A percentile compares a stretch with the other conserved stretches of the same genome.
Evolutionary conservation across 495 filamentous ascomycete species (phyloP).

Genomic region (Penicillium macrosclerotiorum): DNA sequence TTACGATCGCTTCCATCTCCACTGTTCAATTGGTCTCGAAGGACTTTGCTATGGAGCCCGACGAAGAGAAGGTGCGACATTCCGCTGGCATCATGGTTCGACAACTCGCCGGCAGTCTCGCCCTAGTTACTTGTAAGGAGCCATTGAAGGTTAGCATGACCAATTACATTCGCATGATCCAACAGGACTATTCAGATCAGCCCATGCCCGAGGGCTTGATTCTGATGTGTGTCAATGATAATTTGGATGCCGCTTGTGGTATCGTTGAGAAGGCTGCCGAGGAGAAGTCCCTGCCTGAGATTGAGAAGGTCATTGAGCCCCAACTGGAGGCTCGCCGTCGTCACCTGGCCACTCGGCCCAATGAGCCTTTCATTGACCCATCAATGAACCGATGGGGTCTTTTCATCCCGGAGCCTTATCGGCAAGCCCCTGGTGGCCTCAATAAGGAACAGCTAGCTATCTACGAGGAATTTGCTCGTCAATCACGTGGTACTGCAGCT

Average conservation of each 20-base stretch:
- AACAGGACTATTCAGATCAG: slow-evolving; percentile 63
- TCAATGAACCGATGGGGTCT: slow-evolving; percentile 79
- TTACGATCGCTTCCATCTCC: slow-evolving; percentile 95
- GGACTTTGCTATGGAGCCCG: slow-evolving; percentile 89
- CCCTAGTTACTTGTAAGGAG: slow-evolving; percentile 97
- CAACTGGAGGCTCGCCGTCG: slow-evolving; percentile 72
- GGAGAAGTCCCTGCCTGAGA: slow-evolving; percentile 86
- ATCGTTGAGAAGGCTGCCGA: slow-evolving; percentile 94
- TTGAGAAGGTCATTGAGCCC: slow-evolving; percentile 82
- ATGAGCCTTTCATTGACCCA: slow-evolving; percentile 79
- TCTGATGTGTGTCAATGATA: slow-evolving; percentile 97
- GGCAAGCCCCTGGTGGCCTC: slow-evolving; percentile 73
- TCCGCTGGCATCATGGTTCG: slow-evolving; percentile 90
- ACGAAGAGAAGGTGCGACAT: slow-evolving; percentile 79
- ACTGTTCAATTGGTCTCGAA: slow-evolving; percentile 91
- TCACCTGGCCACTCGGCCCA: slow-evolving; percentile 66
- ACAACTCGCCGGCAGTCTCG: slow-evolving; percentile 86
- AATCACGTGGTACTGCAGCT: slow-evolving; percentile 58
- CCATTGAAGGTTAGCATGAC: slow-evolving; percentile 92
- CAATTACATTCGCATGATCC: slow-evolving; percentile 88
- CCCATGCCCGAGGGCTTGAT: slow-evolving; percentile 84
- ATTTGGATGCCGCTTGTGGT: slow-evolving; percentile 86
- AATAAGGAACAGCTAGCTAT: slow-evolving; percentile 92
- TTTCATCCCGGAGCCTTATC: slow-evolving; percentile 87
- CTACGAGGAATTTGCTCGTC: slow-evolving; percentile 91